A percentile compares a stretch with the other conserved stretches of the same genome.
Conservation (phyloP, 192 early-diverging fungal genomes). For the Rhizoclosmatium sp. region DNA sequence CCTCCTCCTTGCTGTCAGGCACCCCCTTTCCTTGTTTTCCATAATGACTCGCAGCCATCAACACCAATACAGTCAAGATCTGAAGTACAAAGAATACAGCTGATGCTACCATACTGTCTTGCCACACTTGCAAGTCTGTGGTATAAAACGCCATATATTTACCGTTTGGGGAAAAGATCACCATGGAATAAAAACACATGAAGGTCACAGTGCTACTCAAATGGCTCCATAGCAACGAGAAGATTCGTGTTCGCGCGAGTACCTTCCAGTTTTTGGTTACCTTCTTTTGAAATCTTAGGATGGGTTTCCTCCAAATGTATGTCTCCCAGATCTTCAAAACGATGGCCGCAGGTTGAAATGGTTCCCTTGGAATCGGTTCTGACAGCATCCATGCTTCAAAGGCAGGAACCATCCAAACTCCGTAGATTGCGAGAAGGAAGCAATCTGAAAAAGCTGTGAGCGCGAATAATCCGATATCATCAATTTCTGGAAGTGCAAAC, state of each 20-base stretch:
- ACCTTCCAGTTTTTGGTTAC: not conserved
- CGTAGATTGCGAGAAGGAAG: not conserved
- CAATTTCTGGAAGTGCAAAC: conserved; percentile 1
- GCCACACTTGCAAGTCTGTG: not conserved
- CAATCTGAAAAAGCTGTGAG: not conserved
- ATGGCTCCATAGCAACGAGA: conserved; percentile 1
- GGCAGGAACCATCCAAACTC: not conserved
- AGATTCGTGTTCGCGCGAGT: not conserved
- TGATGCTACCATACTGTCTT: not conserved
- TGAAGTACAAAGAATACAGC: not conserved
- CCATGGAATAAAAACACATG: not conserved
- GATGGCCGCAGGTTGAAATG: not conserved
- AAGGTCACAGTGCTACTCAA: not conserved
- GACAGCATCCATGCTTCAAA: not conserved
- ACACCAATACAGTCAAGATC: not conserved
- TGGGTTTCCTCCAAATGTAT: not conserved
- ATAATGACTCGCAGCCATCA: not conserved
- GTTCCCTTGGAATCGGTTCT: not conserved
- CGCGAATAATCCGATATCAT: not conserved
- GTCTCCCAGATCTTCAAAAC: not conserved
- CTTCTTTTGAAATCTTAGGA: not conserved
- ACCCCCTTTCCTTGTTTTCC: not conserved
- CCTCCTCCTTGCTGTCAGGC: not conserved
- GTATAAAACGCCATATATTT: conserved; percentile 9
- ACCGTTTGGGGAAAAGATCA: not conserved